phyloP scores from a whole-genome alignment of 148 eudicot genomes.

The Heliamphora exappendiculata region DNA sequence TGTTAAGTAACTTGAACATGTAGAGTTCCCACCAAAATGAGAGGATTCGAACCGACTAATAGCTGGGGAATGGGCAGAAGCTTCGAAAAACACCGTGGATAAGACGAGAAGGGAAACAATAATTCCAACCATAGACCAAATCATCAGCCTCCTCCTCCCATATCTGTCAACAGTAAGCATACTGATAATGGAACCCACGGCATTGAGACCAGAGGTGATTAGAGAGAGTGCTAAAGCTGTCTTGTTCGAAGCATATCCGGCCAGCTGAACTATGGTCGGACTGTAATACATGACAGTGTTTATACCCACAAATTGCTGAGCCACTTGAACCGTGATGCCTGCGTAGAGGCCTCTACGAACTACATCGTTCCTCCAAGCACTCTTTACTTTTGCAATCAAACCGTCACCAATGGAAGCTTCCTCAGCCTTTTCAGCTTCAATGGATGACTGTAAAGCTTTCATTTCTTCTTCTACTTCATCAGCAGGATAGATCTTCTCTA shows the following conservation, averaged over 20 bases:
- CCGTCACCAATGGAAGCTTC: constrained; percentile 35
- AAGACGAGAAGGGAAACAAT: constrained; percentile 47
- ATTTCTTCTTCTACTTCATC: constrained; percentile 63
- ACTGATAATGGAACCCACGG: constrained; percentile 56
- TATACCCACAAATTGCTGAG: constrained; percentile 82
- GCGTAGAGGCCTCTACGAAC: constrained; percentile 76
- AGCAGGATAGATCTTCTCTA: constrained; percentile 58
- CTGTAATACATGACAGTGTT: constrained; percentile 85
- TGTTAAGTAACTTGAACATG: constrained; percentile 39
- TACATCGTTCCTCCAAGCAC: constrained; percentile 43
- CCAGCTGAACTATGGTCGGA: constrained; percentile 81
- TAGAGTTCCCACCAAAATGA: constrained; percentile 53
- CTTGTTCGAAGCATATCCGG: constrained; percentile 70
- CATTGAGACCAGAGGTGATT: constrained; percentile 74
- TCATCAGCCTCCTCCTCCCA: constrained; percentile 77
- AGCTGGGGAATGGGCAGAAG: constrained; percentile 45
- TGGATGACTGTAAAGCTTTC: constrained; percentile 44
- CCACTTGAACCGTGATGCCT: constrained; percentile 67
- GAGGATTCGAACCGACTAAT: constrained; percentile 31
- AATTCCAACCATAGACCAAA: constrained; percentile 60
- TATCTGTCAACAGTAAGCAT: constrained; percentile 69
- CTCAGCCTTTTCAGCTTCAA: constrained; percentile 44
- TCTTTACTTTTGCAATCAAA: constrained; percentile 34
- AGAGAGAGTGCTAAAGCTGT: constrained; percentile 82
- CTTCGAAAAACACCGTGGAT: constrained; percentile 33